Evolutionary conservation across 2,329 filamentous ascomycete species (phyloP), one percentile per base, ranked within the genome.

Genomic region (Nigrospora osmanthi): DNA sequence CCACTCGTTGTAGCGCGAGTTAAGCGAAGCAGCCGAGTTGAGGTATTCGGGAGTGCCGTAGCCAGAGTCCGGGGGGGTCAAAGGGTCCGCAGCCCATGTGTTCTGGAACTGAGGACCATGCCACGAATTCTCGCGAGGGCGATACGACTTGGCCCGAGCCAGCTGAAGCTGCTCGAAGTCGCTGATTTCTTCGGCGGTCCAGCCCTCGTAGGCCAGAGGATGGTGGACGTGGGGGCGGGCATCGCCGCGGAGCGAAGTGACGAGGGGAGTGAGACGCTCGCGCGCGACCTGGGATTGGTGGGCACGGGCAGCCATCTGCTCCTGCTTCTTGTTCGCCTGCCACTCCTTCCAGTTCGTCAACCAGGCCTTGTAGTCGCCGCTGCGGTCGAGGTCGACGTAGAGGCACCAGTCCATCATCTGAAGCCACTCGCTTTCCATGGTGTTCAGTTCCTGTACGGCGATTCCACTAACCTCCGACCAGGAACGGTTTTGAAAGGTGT

Each of bases 381-480:
- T 81, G 56, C 83, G 78, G 52, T 87, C 78, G 28, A 90, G 81
- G 59, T 94, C 89, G 60, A 93, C 85, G 60, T 95, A 93, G 44
- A 96, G 80, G 52, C 83, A 77, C 84, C 88, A 95, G 54, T 81
- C 75, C 62, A 94, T 93, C 36, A 83, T 82, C 45, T 80, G 75
- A 35, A 96, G 76, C 90, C 90, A 96, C 56, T 94, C 85, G 57
- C 85, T 80, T 71, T 96, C 90, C 63, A 95, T 78, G 48, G 76
- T 73, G 68, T 95, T 95, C 54, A 96, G 75, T 59, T 95, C 89
- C 3, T 77, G 68, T 16, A 95, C 89, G 31, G 83, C 75, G 53
- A 96, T 95, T 49, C 87, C 88, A 66, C 89, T 95, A 43, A 96
- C 90, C 61, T 96, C 90, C 6, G 90, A 88, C 90, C 90, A 96